Evolutionary conservation across 2,329 filamentous ascomycete genomes (phyloP).

Genomic region (Coniochaeta pulveracea): DNA sequence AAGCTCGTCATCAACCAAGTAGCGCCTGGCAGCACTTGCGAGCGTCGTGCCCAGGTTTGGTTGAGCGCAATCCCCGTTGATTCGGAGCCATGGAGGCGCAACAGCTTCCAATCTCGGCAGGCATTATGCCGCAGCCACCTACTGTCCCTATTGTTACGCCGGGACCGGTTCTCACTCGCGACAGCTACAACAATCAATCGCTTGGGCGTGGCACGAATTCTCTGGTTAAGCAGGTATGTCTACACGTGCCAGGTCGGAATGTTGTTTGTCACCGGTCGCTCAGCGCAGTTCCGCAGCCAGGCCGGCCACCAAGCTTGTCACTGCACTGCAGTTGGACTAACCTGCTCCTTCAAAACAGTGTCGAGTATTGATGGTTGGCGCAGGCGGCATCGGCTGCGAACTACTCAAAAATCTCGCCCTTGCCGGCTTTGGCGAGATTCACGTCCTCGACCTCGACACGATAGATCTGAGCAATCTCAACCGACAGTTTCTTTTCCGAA

Average conservation of each 20-base stretch:
- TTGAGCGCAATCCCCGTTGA: too few relatives aligned
- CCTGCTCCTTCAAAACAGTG: constrained; percentile 38
- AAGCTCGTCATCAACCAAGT: neutral
- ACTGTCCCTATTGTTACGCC: constrained; percentile 10
- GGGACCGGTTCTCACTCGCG: constrained; percentile 25
- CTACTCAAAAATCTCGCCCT: constrained; percentile 93
- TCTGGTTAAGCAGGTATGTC: constrained; percentile 56
- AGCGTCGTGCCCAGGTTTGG: too few relatives aligned
- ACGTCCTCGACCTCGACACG: constrained; percentile 94
- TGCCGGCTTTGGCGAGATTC: constrained; percentile 82
- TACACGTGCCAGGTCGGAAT: constrained; percentile 8
- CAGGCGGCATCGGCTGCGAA: constrained; percentile 95
- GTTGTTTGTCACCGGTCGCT: neutral
- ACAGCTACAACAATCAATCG: constrained; percentile 51
- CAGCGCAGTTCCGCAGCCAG: neutral
- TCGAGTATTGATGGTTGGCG: constrained; percentile 85
- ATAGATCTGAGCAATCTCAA: constrained; percentile 98
- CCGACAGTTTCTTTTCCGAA: constrained; percentile 90
- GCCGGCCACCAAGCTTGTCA: neutral
- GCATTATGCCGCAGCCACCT: constrained; percentile 4
- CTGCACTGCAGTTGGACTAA: neutral
- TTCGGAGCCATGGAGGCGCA: constrained; percentile 5
- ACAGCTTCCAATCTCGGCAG: constrained; percentile 3
- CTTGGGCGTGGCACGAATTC: constrained; percentile 53
- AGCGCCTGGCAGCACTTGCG: neutral